Conservation (phyloP, 495 filamentous ascomycete species). For the Hyaloscypha finlandica region DNA sequence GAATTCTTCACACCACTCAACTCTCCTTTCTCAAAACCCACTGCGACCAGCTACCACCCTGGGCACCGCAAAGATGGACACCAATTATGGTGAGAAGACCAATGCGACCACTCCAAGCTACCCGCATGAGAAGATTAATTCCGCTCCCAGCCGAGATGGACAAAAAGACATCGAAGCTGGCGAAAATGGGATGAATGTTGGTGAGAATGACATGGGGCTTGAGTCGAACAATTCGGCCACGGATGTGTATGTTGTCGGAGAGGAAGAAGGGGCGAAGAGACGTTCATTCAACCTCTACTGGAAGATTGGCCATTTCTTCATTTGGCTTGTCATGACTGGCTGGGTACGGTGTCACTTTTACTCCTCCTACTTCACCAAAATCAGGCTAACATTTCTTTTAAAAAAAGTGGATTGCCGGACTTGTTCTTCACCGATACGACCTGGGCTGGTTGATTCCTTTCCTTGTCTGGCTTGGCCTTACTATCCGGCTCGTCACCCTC, state of each 20-base stretch:
- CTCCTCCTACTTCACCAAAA: neutral
- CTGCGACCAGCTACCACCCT: neutral
- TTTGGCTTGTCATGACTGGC: constrained; percentile 64
- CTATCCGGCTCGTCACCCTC: constrained; percentile 70
- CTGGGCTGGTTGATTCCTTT: constrained; percentile 84
- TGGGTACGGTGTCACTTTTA: constrained; percentile 47
- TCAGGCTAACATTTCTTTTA: constrained; percentile 1
- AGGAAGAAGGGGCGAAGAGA: neutral
- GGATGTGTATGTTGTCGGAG: neutral
- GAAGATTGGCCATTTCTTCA: constrained; percentile 38
- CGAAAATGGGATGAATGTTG: neutral
- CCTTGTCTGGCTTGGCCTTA: constrained; percentile 75
- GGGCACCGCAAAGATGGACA: neutral
- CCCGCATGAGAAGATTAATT: neutral
- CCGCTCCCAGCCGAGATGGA: neutral
- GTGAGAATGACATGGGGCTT: neutral
- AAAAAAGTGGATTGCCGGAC: constrained; percentile 87
- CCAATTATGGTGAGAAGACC: neutral
- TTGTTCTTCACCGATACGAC: constrained; percentile 71
- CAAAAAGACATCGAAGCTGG: neutral
- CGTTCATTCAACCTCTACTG: neutral
- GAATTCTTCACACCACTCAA: neutral
- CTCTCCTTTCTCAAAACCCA: neutral
- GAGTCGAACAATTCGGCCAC: neutral
- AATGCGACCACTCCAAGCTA: neutral